Conservation (phyloP, 495 filamentous ascomycete genomes). For the Tuber melanosporum region DNA sequence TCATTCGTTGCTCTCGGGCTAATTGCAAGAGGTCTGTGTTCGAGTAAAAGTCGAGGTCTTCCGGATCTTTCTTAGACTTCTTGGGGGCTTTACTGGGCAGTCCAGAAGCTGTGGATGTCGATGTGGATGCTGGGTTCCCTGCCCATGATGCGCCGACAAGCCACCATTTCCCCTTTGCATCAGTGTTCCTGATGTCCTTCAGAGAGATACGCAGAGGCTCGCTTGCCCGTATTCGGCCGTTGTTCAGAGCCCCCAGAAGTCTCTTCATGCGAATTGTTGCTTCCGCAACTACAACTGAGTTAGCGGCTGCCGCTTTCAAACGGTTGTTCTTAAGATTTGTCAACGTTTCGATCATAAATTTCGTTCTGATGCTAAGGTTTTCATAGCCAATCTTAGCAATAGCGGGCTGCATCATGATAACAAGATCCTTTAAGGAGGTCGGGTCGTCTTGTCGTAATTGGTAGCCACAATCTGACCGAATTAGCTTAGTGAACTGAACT, state of each 20-base stretch:
- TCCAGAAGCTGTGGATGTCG: not conserved
- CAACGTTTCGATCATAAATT: constrained; percentile 97
- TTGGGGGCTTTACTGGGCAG: constrained; percentile 1
- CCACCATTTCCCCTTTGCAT: constrained; percentile 97
- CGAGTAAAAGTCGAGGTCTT: constrained; percentile 51
- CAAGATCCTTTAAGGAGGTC: constrained; percentile 82
- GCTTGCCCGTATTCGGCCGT: constrained; percentile 58
- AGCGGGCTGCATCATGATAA: constrained; percentile 66
- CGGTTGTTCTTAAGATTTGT: constrained; percentile 91
- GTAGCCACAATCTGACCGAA: constrained; percentile 55
- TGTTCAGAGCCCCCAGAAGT: constrained; percentile 65
- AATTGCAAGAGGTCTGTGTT: constrained; percentile 61
- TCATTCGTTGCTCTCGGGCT: constrained; percentile 82
- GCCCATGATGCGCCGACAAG: constrained; percentile 85
- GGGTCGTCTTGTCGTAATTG: constrained; percentile 88
- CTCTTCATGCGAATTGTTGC: constrained; percentile 82
- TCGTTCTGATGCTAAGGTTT: constrained; percentile 77
- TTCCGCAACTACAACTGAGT: constrained; percentile 60
- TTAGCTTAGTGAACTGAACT: constrained; percentile 10
- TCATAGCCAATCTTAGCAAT: constrained; percentile 55
- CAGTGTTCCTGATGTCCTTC: constrained; percentile 68
- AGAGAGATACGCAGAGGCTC: constrained; percentile 79
- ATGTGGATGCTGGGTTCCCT: constrained; percentile 43
- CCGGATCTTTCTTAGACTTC: constrained; percentile 34
- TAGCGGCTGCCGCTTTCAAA: constrained; percentile 62